These are phyloP conservation scores for Zalaria obscura DNA, from an alignment of 2,329 filamentous ascomycete genomes.

Conservation along the genomic window DNA sequence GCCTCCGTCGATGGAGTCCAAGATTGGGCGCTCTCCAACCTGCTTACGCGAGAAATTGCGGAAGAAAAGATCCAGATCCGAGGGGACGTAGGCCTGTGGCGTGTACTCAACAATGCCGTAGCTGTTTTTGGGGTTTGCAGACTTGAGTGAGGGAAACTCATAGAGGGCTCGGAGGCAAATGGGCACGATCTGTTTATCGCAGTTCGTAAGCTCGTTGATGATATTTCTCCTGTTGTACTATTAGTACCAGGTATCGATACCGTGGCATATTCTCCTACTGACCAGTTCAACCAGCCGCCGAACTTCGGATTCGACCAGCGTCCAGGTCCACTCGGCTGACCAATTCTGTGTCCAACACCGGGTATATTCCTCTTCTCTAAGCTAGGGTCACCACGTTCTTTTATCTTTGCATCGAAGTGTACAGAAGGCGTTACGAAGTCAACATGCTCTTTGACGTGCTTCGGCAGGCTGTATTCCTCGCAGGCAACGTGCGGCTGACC, in stretches of 20 bases:
- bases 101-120: slow-evolving; percentile 40
- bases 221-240: slow-evolving; percentile 8
- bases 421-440: slow-evolving; percentile 26
- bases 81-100: slow-evolving; percentile 33
- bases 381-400: slow-evolving; percentile 7
- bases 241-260: slow-evolving; percentile 2
- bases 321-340: slow-evolving; percentile 10
- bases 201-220: slow-evolving; percentile 23
- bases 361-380: slow-evolving; percentile 11
- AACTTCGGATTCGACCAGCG: slow-evolving; percentile 18
- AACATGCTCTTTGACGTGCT: slow-evolving; percentile 15
- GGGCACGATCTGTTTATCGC: slow-evolving; percentile 42
- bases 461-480: slow-evolving; percentile 23
- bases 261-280: not conserved
- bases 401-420: slow-evolving; percentile 24
- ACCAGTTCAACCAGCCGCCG: slow-evolving; percentile 5
- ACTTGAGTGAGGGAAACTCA: slow-evolving; percentile 17
- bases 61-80: slow-evolving; percentile 22
- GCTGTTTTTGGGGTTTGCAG: slow-evolving; percentile 32
- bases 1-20: slow-evolving; percentile 17
- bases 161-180: slow-evolving; percentile 31
- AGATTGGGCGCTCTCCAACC: slow-evolving; percentile 17
- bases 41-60: slow-evolving; percentile 17
- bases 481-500: slow-evolving; percentile 22
- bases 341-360: slow-evolving; percentile 10